Evolutionary conservation across 257 asterid species (phyloP).

Genomic region (Capsicum pubescens): DNA sequence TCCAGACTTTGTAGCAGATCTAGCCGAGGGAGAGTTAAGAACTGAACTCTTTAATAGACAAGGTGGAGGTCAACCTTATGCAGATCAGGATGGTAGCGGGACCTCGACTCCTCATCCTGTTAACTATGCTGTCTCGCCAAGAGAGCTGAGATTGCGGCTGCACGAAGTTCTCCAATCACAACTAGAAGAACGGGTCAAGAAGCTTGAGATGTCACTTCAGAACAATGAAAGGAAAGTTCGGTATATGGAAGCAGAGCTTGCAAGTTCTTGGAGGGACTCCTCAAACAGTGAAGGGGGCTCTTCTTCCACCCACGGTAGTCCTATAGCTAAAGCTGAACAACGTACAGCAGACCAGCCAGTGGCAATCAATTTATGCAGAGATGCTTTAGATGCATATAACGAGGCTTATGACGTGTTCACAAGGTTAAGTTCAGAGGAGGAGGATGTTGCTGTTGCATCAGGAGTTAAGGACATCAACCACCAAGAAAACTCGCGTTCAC

Average conservation of each 20-base stretch:
- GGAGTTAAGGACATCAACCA: too few relatives aligned
- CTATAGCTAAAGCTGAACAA: constrained; percentile 35
- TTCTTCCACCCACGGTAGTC: constrained; percentile 51
- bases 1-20: constrained; percentile 53
- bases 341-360: constrained; percentile 53
- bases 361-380: constrained; percentile 63
- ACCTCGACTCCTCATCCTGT: constrained; percentile 57
- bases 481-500: too few relatives aligned
- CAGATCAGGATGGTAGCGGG: constrained; percentile 54
- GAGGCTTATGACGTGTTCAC: constrained; percentile 64
- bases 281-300: constrained; percentile 40
- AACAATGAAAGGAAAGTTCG: constrained; percentile 60
- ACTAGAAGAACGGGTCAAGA: constrained; percentile 68
- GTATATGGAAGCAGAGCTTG: constrained; percentile 44
- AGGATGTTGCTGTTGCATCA: too few relatives aligned
- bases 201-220: constrained; percentile 77
- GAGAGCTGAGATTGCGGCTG: constrained; percentile 75
- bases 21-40: constrained; percentile 56
- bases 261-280: constrained; percentile 39
- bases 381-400: constrained; percentile 61
- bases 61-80: constrained; percentile 39
- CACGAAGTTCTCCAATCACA: constrained; percentile 86
- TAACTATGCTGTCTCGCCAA: constrained; percentile 74
- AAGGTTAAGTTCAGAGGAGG: constrained; percentile 62
- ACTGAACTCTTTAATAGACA: constrained; percentile 47